Percentiles rank a stretch among this genome's conserved stretches.
These are phyloP conservation scores for Fusarium sp. DNA, from an alignment of 2,329 filamentous ascomycete species.

Conservation along the genomic window DNA sequence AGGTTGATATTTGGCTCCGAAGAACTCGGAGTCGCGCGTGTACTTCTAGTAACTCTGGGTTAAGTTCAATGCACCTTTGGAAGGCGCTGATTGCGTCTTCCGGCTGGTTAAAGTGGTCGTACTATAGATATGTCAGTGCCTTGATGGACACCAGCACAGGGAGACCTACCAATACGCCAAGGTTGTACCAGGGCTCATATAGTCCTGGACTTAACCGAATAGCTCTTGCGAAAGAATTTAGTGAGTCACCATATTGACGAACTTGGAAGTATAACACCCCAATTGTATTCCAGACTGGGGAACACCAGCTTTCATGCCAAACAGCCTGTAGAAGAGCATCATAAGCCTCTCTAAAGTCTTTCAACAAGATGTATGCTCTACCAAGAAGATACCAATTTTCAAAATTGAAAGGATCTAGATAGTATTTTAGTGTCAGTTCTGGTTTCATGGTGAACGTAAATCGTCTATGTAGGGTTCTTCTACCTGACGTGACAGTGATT, in stretches of 20 bases:
- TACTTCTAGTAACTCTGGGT: background rate
- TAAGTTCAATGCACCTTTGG: background rate
- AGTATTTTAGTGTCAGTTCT: background rate
- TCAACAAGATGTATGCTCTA: background rate
- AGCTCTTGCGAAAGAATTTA: rapidly evolving
- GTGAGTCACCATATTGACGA: rapidly evolving
- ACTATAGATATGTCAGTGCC: background rate
- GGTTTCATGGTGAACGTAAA: background rate
- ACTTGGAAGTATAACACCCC: background rate
- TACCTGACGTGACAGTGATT: background rate
- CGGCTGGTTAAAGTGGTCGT: background rate
- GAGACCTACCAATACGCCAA: background rate
- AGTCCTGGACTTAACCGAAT: background rate
- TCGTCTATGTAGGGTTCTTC: no score
- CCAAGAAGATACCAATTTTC: background rate
- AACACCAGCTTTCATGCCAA: rapidly evolving
- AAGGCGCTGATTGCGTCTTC: background rate
- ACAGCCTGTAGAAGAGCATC: background rate
- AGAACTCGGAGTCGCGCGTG: background rate
- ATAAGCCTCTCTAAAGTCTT: background rate
- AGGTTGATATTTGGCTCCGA: background rate
- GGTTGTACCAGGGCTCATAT: background rate
- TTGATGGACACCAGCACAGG: background rate
- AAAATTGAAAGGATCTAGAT: background rate
- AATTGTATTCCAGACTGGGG: background rate